A percentile compares a stretch with the other conserved stretches of the same genome.
Conservation (phyloP, 1,139 yeast species). For the Yamadazyma membranifaciens region DNA sequence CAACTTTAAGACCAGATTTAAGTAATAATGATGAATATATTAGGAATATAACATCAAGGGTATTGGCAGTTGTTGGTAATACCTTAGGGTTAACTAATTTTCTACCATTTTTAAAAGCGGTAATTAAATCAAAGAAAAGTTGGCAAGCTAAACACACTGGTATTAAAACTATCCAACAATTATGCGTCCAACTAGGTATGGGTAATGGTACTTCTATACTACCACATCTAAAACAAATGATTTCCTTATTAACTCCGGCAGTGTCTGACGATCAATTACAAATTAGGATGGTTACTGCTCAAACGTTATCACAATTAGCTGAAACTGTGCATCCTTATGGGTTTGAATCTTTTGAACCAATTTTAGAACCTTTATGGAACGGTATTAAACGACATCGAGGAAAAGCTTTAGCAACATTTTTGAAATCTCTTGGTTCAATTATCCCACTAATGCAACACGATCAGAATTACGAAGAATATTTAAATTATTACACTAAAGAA, state of each 20-base stretch:
- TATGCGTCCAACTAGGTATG: conserved; percentile 67
- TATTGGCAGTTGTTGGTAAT: conserved; percentile 82
- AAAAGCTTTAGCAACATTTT: conserved; percentile 68
- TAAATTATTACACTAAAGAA: conserved; percentile 75
- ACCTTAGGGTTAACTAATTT: conserved; percentile 72
- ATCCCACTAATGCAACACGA: conserved; percentile 78
- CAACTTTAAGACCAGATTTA: conserved; percentile 76
- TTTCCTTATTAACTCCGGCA: conserved; percentile 58
- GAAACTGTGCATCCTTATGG: conserved; percentile 91
- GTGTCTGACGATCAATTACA: conserved; percentile 70
- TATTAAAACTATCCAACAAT: conserved; percentile 71
- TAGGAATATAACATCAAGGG: conserved; percentile 72
- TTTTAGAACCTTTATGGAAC: conserved; percentile 74
- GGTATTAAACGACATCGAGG: conserved; percentile 82
- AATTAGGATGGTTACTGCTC: conserved; percentile 69
- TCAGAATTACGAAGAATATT: conserved; percentile 59
- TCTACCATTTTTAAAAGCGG: conserved; percentile 81
- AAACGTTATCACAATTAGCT: conserved; percentile 72
- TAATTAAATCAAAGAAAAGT: conserved; percentile 71
- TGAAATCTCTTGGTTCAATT: conserved; percentile 75
- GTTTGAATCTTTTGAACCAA: conserved; percentile 74
- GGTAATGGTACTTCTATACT: conserved; percentile 56
- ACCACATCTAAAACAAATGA: conserved; percentile 69
- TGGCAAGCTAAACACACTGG: conserved; percentile 93
- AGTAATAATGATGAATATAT: conserved; percentile 82